phyloP scores from a whole-genome alignment of 2,329 filamentous ascomycete genomes.

The Paramyrothecium roridum region DNA sequence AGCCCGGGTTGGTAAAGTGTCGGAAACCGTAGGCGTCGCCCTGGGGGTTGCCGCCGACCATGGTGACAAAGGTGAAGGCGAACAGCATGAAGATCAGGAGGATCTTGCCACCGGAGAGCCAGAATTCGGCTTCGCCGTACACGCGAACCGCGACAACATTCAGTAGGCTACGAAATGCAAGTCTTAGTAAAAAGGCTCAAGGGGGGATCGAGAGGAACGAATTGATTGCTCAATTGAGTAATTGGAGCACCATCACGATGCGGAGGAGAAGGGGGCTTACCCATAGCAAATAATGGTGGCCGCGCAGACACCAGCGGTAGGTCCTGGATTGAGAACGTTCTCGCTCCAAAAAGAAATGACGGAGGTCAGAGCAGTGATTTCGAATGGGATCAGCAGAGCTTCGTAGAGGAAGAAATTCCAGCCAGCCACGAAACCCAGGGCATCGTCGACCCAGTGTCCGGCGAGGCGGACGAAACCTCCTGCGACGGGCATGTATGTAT shows the following conservation, averaged over 20 bases:
- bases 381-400: conserved; percentile 47
- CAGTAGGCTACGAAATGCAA: conserved; percentile 17
- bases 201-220: not conserved
- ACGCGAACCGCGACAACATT: conserved; percentile 38
- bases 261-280: not conserved
- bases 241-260: not conserved
- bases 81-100: conserved; percentile 57
- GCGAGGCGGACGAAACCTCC: conserved; percentile 60
- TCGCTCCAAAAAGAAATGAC: conserved; percentile 48
- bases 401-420: conserved; percentile 51
- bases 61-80: conserved; percentile 57
- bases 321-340: conserved; percentile 22
- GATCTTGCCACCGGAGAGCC: conserved; percentile 48
- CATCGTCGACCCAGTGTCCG: conserved; percentile 55
- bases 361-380: conserved; percentile 46
- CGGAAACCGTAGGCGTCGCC: conserved; percentile 58
- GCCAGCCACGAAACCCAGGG: conserved; percentile 41
- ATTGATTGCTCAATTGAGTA: no score
- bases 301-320: conserved; percentile 40
- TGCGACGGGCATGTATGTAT: conserved; percentile 55
- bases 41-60: conserved; percentile 57
- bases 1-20: conserved; percentile 60
- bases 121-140: conserved; percentile 44
- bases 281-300: conserved; percentile 39
- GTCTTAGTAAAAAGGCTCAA: not conserved